Base-by-base conservation (phyloP, 768 basidiomycete genomes). In the Terana coerulea region DNA sequence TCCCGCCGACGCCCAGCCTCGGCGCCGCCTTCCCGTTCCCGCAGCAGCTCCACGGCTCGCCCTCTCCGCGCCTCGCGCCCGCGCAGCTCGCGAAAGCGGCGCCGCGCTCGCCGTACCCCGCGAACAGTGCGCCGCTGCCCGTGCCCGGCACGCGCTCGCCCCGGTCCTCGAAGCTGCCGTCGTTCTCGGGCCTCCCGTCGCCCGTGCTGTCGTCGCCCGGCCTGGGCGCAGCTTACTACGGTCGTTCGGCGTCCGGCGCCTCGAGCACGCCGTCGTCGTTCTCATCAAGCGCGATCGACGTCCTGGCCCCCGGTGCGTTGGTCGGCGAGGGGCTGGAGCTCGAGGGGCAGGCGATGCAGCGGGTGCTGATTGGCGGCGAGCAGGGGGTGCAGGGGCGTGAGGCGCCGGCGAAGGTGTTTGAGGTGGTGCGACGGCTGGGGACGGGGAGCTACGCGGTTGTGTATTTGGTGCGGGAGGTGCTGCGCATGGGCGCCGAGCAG, bases 361-460 rank as follows among this genome's bases (percentile, higher is more conserved):
- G 83, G 47, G 80, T 88, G 43, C 75, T 77, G 21, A 68, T 74
- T 53, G 57, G 65, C 22, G 64, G 67, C 21, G 64, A 69, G 44
- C 61, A 74, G 52, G 39, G n/a, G 19, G 19, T 9, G 19, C 37
- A 37, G 26, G 36, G 29, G 8, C 29, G 29, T 7, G 47, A 37
- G 29, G 66, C 73, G 52, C 81, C 81, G 17, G 84, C 83, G 14
- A 72, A 67, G 19, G 82, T 84, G 58, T 92, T 95, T 54, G 80
- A 92, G 72, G 92, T 98, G 66, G 80, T 95, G 59, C 75, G 88
- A 51, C 82, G 81, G 56, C 81, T 95, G 47, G 94, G 94, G 43
- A 84, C 88, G 0, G 94, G 94, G 59, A 88, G 86, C 55, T 97
- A 95, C 65, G 94, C 94, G 14, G 88, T 93, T 61, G 94, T 97